Conservation (phyloP, 495 filamentous ascomycete genomes). For the Podospora fimiseda region DNA sequence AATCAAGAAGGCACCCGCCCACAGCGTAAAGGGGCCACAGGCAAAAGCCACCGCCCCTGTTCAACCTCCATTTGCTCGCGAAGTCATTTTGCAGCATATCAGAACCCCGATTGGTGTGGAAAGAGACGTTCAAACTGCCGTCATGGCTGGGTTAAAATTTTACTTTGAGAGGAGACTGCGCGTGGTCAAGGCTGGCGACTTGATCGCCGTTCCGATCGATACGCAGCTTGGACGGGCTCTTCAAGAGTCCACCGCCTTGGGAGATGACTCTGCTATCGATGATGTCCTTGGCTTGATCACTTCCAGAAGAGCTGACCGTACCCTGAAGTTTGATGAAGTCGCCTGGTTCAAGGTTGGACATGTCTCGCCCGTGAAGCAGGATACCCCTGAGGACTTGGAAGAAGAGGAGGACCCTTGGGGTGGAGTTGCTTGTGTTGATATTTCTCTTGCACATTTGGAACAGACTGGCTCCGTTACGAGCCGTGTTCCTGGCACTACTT, state of each 20-base stretch:
- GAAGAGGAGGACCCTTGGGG: slow-evolving; percentile 69
- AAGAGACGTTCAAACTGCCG: slow-evolving; percentile 68
- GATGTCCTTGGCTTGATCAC: slow-evolving; percentile 48
- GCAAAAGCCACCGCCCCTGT: slow-evolving; percentile 46
- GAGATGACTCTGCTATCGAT: slow-evolving; percentile 59
- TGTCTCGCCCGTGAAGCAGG: slow-evolving; percentile 56
- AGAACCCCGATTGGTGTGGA: slow-evolving; percentile 85
- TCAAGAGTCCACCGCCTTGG: slow-evolving; percentile 51
- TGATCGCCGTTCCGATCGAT: slow-evolving; percentile 82
- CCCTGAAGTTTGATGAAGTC: slow-evolving; percentile 50
- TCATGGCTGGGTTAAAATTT: slow-evolving; percentile 77
- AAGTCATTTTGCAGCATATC: slow-evolving; percentile 85
- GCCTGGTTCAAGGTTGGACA: slow-evolving; percentile 87
- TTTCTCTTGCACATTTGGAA: slow-evolving; percentile 75
- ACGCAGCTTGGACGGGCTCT: slow-evolving; percentile 69
- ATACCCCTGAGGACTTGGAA: slow-evolving; percentile 32
- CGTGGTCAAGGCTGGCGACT: slow-evolving; percentile 75
- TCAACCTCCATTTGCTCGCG: slow-evolving; percentile 79
- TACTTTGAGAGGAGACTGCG: slow-evolving; percentile 76
- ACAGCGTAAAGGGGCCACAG: slow-evolving; percentile 28
- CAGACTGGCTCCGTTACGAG: slow-evolving; percentile 78
- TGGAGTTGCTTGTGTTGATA: slow-evolving; percentile 74
- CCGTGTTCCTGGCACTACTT: slow-evolving; percentile 64
- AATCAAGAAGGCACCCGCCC: slow-evolving; percentile 43
- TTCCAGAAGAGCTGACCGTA: slow-evolving; percentile 26